Evolutionary conservation across 192 early-diverging fungal species (phyloP).

Genomic region (Gigaspora rosea): DNA sequence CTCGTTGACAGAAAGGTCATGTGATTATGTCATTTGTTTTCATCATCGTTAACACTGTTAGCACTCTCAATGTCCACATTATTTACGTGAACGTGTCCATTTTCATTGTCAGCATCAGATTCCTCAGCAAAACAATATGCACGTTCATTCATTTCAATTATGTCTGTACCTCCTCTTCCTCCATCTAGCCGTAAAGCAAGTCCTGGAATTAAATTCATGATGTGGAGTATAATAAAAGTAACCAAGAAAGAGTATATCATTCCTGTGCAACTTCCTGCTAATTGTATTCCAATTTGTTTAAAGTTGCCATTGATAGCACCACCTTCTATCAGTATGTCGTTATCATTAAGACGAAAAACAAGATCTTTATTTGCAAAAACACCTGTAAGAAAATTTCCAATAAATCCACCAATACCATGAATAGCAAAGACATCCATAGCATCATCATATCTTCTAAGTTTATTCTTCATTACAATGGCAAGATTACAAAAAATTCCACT

Average conservation of each 20-base stretch:
- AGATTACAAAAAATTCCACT: constrained; percentile 59
- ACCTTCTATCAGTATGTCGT: constrained; percentile 49
- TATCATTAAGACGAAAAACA: constrained; percentile 56
- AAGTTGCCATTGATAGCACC: constrained; percentile 67
- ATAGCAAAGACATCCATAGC: constrained; percentile 71
- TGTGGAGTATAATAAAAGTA: constrained; percentile 53
- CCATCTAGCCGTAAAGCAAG: constrained; percentile 19
- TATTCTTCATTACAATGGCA: constrained; percentile 51
- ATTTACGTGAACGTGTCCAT: too few species aligned
- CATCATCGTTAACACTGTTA: too few species aligned
- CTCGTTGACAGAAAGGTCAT: too few species aligned
- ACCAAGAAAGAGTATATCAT: constrained; percentile 64
- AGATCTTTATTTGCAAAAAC: constrained; percentile 73
- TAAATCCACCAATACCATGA: constrained; percentile 68
- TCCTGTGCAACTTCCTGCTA: constrained; percentile 63
- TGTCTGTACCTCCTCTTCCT: too few species aligned
- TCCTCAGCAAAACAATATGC: too few species aligned
- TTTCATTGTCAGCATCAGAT: too few species aligned
- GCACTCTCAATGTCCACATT: too few species aligned
- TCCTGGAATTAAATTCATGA: constrained; percentile 57
- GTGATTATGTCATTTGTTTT: too few species aligned
- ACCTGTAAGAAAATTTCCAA: constrained; percentile 77
- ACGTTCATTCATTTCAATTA: too few species aligned
- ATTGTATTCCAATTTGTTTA: constrained; percentile 69
- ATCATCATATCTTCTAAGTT: constrained; percentile 59